phyloP scores from a whole-genome alignment of 78 protist genomes.

The Dictyostelium firmibasis region DNA sequence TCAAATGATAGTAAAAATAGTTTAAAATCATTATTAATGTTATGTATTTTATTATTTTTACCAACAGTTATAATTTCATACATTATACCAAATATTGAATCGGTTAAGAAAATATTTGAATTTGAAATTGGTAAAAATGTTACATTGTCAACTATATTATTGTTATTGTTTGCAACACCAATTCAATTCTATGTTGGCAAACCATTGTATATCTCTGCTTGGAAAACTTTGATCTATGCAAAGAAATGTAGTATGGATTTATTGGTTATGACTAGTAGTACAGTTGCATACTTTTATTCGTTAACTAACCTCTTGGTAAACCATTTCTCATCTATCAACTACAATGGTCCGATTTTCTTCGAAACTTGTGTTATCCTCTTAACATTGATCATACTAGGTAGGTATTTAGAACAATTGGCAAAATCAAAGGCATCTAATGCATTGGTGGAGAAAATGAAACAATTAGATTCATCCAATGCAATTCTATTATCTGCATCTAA shows the following conservation, averaged over 20 bases:
- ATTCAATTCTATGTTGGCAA: slow-evolving; percentile 76
- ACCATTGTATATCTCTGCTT: slow-evolving; percentile 72
- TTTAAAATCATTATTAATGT: not conserved
- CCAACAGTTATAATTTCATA: slow-evolving; percentile 24
- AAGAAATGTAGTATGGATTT: slow-evolving; percentile 83
- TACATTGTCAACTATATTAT: not conserved
- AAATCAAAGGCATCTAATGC: slow-evolving; percentile 90
- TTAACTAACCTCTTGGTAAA: slow-evolving; percentile 19
- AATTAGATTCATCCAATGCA: slow-evolving; percentile 75
- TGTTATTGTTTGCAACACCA: slow-evolving; percentile 56
- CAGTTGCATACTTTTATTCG: slow-evolving; percentile 88
- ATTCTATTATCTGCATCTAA: not conserved
- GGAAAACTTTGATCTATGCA: slow-evolving; percentile 30
- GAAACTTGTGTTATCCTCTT: slow-evolving; percentile 83
- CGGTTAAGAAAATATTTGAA: not conserved
- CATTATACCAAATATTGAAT: not conserved
- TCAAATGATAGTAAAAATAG: not conserved
- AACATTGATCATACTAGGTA: slow-evolving; percentile 91
- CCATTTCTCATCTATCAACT: not conserved
- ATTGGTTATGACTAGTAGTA: slow-evolving; percentile 66
- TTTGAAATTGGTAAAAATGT: not conserved
- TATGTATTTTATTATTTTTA: slow-evolving; percentile 6
- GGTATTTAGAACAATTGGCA: slow-evolving; percentile 90
- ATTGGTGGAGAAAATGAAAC: slow-evolving; percentile 51
- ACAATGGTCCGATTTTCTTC: slow-evolving; percentile 37